Conservation (phyloP, 306 rosid species). For the Elaeagnus macrophylla region DNA sequence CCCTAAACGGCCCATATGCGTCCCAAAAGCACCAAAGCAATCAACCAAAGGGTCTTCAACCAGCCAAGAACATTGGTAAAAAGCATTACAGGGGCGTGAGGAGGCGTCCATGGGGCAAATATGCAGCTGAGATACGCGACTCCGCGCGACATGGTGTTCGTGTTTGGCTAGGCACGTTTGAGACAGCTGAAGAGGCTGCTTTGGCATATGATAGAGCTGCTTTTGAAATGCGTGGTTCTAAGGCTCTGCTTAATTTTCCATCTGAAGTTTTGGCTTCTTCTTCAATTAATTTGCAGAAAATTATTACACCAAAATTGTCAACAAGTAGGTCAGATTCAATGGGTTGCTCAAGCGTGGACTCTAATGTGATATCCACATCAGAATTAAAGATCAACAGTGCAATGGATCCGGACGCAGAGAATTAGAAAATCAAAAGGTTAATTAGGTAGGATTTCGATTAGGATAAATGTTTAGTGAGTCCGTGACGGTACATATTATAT, state of each 20-base stretch:
- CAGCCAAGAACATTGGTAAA: constrained; percentile 32
- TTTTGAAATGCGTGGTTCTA: constrained; percentile 64
- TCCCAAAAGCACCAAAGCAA: constrained; percentile 23
- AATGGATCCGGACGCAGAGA: too few species aligned
- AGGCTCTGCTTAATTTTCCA: constrained; percentile 78
- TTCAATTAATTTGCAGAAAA: not conserved
- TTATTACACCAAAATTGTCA: not conserved
- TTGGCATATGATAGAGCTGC: constrained; percentile 84
- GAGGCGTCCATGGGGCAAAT: constrained; percentile 86
- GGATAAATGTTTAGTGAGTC: too few species aligned
- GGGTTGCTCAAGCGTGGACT: constrained; percentile 7
- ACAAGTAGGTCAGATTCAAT: constrained; percentile 18
- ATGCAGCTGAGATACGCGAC: constrained; percentile 89
- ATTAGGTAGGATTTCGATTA: too few species aligned
- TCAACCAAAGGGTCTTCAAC: constrained; percentile 21
- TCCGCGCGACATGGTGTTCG: constrained; percentile 60
- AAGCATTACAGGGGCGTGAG: constrained; percentile 87
- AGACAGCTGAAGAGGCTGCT: constrained; percentile 87
- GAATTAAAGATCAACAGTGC: too few species aligned
- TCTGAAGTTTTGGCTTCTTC: constrained; percentile 40
- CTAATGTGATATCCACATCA: too few species aligned
- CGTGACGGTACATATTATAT: too few species aligned
- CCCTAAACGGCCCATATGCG: constrained; percentile 16
- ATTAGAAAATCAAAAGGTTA: too few species aligned
- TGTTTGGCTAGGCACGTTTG: constrained; percentile 80